phyloP scores from a whole-genome alignment of 148 eudicot genomes.

The Cornus controversa region DNA sequence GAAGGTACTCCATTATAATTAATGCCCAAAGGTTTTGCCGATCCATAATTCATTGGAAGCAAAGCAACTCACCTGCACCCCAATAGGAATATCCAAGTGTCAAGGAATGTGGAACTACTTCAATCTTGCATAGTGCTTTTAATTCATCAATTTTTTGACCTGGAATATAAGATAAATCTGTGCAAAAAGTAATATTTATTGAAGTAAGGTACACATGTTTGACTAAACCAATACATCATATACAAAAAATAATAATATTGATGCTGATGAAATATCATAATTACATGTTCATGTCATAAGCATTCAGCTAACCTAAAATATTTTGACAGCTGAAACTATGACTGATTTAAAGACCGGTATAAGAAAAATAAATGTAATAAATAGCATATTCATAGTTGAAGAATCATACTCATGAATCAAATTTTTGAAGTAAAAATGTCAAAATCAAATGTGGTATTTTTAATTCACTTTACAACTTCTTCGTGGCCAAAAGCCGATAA shows the following conservation, averaged over 20 bases:
- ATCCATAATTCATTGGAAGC: not conserved
- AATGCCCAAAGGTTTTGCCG: not conserved
- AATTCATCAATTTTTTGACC: conserved; percentile 69
- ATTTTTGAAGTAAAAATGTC: not conserved
- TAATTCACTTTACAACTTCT: not conserved
- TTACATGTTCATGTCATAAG: not conserved
- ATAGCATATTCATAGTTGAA: not conserved
- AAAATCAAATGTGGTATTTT: not conserved
- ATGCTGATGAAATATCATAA: not conserved
- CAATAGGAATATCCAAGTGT: conserved; percentile 95
- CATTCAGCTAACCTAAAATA: not conserved
- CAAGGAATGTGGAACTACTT: conserved; percentile 79
- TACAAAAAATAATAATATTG: not conserved
- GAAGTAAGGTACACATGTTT: not conserved
- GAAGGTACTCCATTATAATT: not conserved
- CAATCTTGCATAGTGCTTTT: conserved; percentile 57
- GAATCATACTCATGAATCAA: not conserved
- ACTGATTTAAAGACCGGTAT: not conserved
- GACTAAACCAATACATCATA: not conserved
- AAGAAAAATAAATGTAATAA: not conserved
- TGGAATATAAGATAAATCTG: conserved; percentile 88
- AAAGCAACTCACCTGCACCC: conserved; percentile 70
- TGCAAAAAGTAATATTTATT: not conserved
- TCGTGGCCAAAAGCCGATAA: not conserved
- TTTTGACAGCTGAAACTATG: not conserved